Conservation (phyloP, 495 filamentous ascomycete species). For the Viridothelium virens region DNA sequence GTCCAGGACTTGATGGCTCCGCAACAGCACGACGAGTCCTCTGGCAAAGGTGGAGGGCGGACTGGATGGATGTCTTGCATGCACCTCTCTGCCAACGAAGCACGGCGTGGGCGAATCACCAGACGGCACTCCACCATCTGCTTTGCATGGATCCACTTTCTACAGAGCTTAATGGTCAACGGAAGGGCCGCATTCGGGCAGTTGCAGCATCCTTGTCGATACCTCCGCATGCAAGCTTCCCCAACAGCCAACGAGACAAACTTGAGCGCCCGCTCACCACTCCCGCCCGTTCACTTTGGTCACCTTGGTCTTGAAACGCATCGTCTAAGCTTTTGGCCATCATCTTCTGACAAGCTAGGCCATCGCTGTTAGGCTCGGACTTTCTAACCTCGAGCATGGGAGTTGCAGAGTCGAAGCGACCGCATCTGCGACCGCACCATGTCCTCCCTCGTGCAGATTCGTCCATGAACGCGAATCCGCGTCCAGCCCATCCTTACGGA, state of each 20-base stretch:
- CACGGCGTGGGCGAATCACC: background rate
- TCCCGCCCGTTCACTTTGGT: too few species aligned
- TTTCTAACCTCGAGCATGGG: background rate
- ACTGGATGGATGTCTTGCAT: background rate
- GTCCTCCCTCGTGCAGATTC: background rate
- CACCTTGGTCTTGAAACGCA: too few species aligned
- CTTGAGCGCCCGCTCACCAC: too few species aligned
- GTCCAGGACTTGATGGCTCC: background rate
- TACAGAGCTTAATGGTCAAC: background rate
- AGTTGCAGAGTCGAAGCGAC: background rate
- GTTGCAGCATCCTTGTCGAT: background rate
- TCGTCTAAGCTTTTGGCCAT: too few species aligned
- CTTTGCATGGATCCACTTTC: too few species aligned
- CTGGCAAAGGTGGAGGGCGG: background rate
- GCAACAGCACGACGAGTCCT: background rate
- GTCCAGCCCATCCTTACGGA: too few species aligned
- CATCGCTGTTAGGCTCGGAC: background rate
- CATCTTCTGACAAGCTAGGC: background rate
- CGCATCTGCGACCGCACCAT: background rate
- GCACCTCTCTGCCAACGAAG: slow-evolving; percentile 7
- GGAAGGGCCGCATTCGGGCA: background rate
- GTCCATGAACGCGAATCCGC: background rate
- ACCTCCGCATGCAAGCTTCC: too few species aligned
- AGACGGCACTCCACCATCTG: background rate
- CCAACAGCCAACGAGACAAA: too few species aligned